Conservation (phyloP, 192 early-diverging fungal genomes). For the Paraglomus brasilianum region DNA sequence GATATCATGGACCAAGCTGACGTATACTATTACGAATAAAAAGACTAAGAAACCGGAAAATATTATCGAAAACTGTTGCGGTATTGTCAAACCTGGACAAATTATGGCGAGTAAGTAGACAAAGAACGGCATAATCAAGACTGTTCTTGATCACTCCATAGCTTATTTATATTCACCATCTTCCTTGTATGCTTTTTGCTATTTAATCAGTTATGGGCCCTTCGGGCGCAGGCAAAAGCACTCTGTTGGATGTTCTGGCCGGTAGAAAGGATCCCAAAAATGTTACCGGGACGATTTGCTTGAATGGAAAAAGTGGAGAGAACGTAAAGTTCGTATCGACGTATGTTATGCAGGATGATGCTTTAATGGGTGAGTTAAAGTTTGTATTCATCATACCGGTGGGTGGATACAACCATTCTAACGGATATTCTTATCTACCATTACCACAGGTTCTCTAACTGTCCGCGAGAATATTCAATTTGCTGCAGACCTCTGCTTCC, state of each 20-base stretch:
- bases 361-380: slow-evolving; percentile 16
- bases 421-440: too few relatives aligned
- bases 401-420: too few relatives aligned
- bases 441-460: slow-evolving; percentile 41
- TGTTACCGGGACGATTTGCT: slow-evolving; percentile 52
- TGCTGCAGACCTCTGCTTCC: slow-evolving; percentile 73
- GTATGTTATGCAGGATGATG: slow-evolving; percentile 33
- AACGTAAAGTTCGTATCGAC: slow-evolving; percentile 14
- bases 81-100: slow-evolving; percentile 21
- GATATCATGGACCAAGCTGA: slow-evolving; percentile 13
- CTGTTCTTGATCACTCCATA: not conserved
- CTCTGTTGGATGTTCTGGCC: slow-evolving; percentile 76
- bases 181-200: not conserved
- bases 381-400: too few relatives aligned
- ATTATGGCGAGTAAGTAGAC: slow-evolving; percentile 23
- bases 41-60: slow-evolving; percentile 14
- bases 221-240: slow-evolving; percentile 89
- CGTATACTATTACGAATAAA: slow-evolving; percentile 4
- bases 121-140: not conserved
- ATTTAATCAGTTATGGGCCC: slow-evolving; percentile 82
- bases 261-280: slow-evolving; percentile 61
- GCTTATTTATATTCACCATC: not conserved
- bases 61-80: slow-evolving; percentile 3
- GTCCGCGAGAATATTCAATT: slow-evolving; percentile 76
- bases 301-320: slow-evolving; percentile 44